Percentiles rank a stretch among this genome's conserved stretches.
Evolutionary conservation across 2,329 filamentous ascomycete species (phyloP).

Genomic region (Helotiales sp.): DNA sequence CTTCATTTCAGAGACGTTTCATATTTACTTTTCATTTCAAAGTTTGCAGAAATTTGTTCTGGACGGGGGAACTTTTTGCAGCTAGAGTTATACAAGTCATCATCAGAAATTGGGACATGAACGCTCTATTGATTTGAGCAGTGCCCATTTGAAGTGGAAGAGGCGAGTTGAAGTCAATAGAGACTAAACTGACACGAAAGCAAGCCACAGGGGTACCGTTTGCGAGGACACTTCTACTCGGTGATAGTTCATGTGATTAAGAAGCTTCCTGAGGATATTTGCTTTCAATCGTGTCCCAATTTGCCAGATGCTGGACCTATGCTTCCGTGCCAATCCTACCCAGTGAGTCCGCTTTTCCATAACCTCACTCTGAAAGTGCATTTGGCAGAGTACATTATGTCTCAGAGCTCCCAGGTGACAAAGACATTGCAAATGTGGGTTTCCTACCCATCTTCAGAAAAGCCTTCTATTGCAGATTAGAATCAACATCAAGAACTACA

Average conservation of each 20-base stretch:
- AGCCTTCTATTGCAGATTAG: too few relatives aligned
- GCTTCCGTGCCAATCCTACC: too few relatives aligned
- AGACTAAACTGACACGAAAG: neutral
- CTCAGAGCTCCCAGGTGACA: too few relatives aligned
- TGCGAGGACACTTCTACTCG: too few relatives aligned
- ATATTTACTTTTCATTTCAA: neutral
- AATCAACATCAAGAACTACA: neutral
- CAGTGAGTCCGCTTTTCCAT: too few relatives aligned
- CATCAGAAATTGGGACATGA: neutral
- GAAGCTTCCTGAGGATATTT: too few relatives aligned
- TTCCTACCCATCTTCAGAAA: too few relatives aligned
- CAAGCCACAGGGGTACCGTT: neutral
- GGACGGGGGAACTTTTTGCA: neutral
- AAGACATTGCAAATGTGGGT: too few relatives aligned
- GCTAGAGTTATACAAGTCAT: neutral
- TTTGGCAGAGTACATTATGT: too few relatives aligned
- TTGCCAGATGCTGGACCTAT: too few relatives aligned
- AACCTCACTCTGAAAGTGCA: too few relatives aligned
- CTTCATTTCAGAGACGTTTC: neutral
- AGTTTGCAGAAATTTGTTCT: neutral
- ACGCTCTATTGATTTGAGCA: neutral
- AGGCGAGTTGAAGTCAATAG: neutral
- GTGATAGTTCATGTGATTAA: neutral
- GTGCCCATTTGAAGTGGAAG: neutral
- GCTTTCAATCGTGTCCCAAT: neutral